Evolutionary conservation across 2,329 filamentous ascomycete species (phyloP), one percentile per base, ranked within the genome.

Genomic region (Colletotrichum gloeosporioides): DNA sequence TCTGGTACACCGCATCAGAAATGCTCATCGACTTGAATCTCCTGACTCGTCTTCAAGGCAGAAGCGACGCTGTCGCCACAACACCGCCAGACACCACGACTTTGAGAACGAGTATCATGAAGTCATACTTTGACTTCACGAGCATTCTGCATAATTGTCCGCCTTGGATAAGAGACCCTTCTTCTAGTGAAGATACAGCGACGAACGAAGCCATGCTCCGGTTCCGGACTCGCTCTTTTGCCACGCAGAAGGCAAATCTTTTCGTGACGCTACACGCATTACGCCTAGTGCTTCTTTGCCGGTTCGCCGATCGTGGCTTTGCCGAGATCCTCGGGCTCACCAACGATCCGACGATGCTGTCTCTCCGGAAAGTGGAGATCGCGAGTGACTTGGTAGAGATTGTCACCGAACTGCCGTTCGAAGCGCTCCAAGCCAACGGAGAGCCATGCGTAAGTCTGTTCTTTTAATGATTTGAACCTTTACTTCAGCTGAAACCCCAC

Each of bases 251-350:
- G 13, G 85, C 85, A 0, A 87, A 88, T 22, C 79, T 88, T 0
- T 84, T 87, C 29, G 83, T 85, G 9, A 84, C 85, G 0, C 81
- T 84, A 22, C 83, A 87, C 29, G 87, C 86, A n/a, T 74, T 88
- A 7, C 80, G 84, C 5, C 86, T 87, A 81, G 84, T 86, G 1
- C 85, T 87, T 4, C 32, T 69, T 1, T 36, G 36, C 2, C 36
- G 66, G 1, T 73, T 69, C 18, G 31, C 39, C 8, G 29, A 49
- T 13, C 71, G 64, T 4, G 71, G 71, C 3, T 63, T 53, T 15
- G 55, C 34, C 12, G 59, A 73, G 6, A 7, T 77, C 6, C 16
- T 77, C 1, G 75, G 75, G 1, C 9, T 77, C 7, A 74, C 55
- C 2, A 49, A 63, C 15, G 71, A 71, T 16, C 29, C 55, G 15